phyloP scores from a whole-genome alignment of 306 rosid species.

The Malus orientalis region DNA sequence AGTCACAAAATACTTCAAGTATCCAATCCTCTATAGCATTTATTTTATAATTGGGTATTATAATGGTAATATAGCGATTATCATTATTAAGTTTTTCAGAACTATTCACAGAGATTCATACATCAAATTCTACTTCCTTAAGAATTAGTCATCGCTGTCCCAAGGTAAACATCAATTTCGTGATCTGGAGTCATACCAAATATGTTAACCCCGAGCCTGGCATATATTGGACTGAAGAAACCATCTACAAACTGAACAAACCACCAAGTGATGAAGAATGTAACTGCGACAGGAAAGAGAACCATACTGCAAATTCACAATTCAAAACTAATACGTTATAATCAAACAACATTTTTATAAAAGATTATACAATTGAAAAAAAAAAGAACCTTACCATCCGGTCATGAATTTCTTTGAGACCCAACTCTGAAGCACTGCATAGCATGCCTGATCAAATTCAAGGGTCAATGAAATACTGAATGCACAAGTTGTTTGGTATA shows the following conservation, averaged over 20 bases:
- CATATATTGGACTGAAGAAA: slow-evolving; percentile 43
- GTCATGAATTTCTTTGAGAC: slow-evolving; percentile 48
- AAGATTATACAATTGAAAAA: not conserved
- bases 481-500: not conserved
- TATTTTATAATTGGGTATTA: not conserved
- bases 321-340: not conserved
- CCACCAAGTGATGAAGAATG: slow-evolving; percentile 49
- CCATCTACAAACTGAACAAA: slow-evolving; percentile 39
- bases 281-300: slow-evolving; percentile 45
- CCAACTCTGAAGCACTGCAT: slow-evolving; percentile 51
- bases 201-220: slow-evolving; percentile 35
- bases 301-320: slow-evolving; percentile 35
- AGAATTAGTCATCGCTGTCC: not conserved
- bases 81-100: not conserved
- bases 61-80: not conserved
- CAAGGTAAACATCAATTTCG: not conserved
- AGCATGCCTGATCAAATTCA: slow-evolving; percentile 35
- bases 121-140: not conserved
- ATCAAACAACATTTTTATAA: not conserved
- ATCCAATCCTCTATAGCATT: not conserved
- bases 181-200: slow-evolving; percentile 26
- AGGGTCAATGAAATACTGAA: not conserved
- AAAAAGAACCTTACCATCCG: slow-evolving; percentile 30
- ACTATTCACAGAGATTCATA: not conserved
- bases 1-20: not conserved